These are phyloP conservation scores for Xeromyces bisporus DNA, from an alignment of 495 filamentous ascomycete genomes.

Conservation along the genomic window DNA sequence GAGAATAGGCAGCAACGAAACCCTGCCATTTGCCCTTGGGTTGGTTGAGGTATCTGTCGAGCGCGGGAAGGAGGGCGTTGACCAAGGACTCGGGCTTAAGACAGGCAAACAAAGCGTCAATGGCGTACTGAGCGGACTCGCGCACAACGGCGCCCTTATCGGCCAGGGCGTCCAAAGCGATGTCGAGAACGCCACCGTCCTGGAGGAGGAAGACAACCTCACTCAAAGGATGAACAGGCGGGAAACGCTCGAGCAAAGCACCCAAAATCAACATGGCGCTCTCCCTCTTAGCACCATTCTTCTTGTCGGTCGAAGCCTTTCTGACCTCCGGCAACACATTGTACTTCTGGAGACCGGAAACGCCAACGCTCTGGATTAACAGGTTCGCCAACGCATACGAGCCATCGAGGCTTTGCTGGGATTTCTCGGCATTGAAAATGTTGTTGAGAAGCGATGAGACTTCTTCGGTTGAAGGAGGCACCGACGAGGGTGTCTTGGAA, in stretches of 20 bases:
- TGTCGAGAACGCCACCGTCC: slow-evolving; percentile 52
- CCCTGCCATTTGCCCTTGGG: slow-evolving; percentile 90
- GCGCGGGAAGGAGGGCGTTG: slow-evolving; percentile 55
- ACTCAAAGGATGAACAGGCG: slow-evolving; percentile 54
- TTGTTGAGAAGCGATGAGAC: slow-evolving; percentile 52
- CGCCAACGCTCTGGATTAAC: slow-evolving; percentile 61
- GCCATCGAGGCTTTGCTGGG: slow-evolving; percentile 73
- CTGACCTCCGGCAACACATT: slow-evolving; percentile 51
- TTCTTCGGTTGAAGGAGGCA: slow-evolving; percentile 54
- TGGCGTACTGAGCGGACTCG: slow-evolving; percentile 83
- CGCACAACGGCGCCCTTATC: slow-evolving; percentile 82
- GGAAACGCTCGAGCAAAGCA: slow-evolving; percentile 80
- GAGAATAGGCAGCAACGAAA: slow-evolving; percentile 61
- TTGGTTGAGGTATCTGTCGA: slow-evolving; percentile 59
- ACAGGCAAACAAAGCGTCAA: slow-evolving; percentile 70
- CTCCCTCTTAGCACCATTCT: slow-evolving; percentile 70
- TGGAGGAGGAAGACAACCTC: slow-evolving; percentile 69
- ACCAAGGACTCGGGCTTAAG: slow-evolving; percentile 70
- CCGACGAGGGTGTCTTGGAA: slow-evolving; percentile 32
- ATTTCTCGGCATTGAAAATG: slow-evolving; percentile 66
- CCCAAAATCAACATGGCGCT: slow-evolving; percentile 91
- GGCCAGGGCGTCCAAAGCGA: slow-evolving; percentile 68
- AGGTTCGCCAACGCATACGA: slow-evolving; percentile 68
- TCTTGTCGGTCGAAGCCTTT: slow-evolving; percentile 88
- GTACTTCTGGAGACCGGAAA: slow-evolving; percentile 56